Evolutionary conservation across 768 basidiomycete species (phyloP), one percentile per base, ranked within the genome.

Genomic region (Mycena chlorophos): DNA sequence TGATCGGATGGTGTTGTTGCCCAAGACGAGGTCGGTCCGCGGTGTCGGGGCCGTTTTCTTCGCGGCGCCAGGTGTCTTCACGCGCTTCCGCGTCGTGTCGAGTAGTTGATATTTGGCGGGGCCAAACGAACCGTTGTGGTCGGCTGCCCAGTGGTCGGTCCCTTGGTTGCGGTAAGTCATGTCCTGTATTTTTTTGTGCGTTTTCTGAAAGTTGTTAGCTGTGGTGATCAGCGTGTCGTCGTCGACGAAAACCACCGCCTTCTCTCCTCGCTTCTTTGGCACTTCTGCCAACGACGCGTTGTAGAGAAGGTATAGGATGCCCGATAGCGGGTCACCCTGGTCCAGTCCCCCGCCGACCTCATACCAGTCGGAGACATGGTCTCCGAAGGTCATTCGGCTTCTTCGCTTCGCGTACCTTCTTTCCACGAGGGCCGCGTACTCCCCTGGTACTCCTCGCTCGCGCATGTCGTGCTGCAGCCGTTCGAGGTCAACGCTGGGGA

Each of bases 241-340:
- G n/a, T 55, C 47, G 0, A 49, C 47, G 22, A 39, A 55, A 1
- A 55, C 46, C 0, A 55, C 47, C 0, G 17, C 37, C 10, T 43
- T 16, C 22, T 43, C 40, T 43, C 40, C 40, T 43, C 40, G 14
- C 40, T 8, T 20, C 40, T 43, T 16, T 20, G 40, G 12, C 22
- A 43, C 20, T 19, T 43, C 40, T 23, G 12, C 40, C 12, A 43
- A 20, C 40, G 40, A 10, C 12, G 62, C 50, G 50, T 61, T 64
- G 43, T 69, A 68, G 34, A 68, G 60, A 5, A 64, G 50, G 52
- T 68, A 72, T 0, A 65, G 52, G 1, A 67, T 58, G 38, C 54
- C 55, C 0, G 69, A 69, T 2, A 65, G 25, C 1, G 69, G 62
- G 54, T 63, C 56, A 0, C 71, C 72, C 55, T 73, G 70, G 1